Evolutionary conservation across 2,329 filamentous ascomycete genomes (phyloP).

Genomic region (Coleophoma cylindrospora): DNA sequence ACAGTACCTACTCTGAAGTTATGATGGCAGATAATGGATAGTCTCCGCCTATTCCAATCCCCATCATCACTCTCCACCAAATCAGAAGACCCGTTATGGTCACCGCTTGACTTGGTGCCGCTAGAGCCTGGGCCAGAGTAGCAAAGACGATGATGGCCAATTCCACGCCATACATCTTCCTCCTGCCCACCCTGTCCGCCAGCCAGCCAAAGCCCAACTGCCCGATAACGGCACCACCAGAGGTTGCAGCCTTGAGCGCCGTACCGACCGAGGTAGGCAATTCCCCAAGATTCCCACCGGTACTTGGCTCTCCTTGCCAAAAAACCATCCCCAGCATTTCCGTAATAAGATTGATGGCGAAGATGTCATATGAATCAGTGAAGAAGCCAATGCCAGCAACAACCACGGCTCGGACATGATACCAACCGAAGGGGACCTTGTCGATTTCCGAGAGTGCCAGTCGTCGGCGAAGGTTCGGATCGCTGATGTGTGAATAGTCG

Average conservation of each 20-base stretch:
- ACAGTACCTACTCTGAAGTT: conserved; percentile 57
- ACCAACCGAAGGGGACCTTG: conserved; percentile 71
- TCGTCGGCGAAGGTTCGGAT: conserved; percentile 72
- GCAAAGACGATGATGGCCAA: conserved; percentile 67
- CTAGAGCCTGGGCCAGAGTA: conserved; percentile 62
- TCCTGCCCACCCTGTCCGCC: conserved; percentile 70
- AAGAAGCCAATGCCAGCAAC: conserved; percentile 83
- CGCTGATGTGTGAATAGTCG: conserved; percentile 51
- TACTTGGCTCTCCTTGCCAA: conserved; percentile 47
- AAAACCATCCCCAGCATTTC: conserved; percentile 72
- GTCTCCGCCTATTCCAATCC: conserved; percentile 74
- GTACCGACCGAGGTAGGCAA: conserved; percentile 64
- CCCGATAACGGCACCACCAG: conserved; percentile 72
- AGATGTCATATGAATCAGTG: conserved; percentile 77
- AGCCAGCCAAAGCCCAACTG: conserved; percentile 74
- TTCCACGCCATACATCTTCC: conserved; percentile 79
- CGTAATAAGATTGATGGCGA: conserved; percentile 72
- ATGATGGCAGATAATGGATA: conserved; percentile 72
- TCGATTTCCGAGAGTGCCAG: conserved; percentile 76
- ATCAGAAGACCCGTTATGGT: conserved; percentile 57
- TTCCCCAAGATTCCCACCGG: conserved; percentile 43
- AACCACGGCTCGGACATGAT: conserved; percentile 68
- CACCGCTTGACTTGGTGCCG: conserved; percentile 55
- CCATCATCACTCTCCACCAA: conserved; percentile 76
- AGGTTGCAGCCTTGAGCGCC: conserved; percentile 77